A percentile compares a stretch with the other conserved stretches of the same genome.
Evolutionary conservation across 345 rosid genomes (phyloP).

Genomic region (Acer campestre): DNA sequence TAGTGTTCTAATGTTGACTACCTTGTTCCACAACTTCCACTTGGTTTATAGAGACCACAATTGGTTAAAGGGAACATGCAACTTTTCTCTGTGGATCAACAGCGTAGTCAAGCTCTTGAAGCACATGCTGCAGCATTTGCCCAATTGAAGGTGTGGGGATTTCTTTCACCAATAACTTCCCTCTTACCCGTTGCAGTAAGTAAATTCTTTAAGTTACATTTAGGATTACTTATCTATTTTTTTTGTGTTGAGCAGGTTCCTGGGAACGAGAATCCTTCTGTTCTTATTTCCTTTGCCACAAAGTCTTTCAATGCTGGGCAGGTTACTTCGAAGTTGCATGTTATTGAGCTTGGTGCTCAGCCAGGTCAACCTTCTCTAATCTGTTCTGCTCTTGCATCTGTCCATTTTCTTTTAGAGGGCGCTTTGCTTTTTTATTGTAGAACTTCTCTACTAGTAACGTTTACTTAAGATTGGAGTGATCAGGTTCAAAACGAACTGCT

Average conservation of each 20-base stretch:
- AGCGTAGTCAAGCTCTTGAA: constrained; percentile 98
- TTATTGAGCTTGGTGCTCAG: constrained; percentile 97
- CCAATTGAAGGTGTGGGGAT: constrained; percentile 62
- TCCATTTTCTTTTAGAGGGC: background rate
- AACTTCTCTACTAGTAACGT: background rate
- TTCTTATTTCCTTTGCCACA: constrained; percentile 87
- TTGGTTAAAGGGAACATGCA: constrained; percentile 95
- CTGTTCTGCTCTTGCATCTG: constrained; percentile 3
- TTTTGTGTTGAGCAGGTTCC: constrained; percentile 54
- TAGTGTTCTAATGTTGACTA: constrained; percentile 21
- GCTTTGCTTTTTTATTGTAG: background rate
- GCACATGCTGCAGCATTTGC: constrained; percentile 99
- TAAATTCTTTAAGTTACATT: background rate
- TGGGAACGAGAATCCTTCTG: constrained; percentile 97
- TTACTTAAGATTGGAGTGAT: background rate
- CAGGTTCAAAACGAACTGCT: background rate
- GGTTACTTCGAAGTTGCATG: constrained; percentile 89
- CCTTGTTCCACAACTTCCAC: background rate
- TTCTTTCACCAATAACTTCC: background rate
- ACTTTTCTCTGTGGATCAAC: constrained; percentile 93
- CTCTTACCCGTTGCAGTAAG: background rate
- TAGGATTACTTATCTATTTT: background rate
- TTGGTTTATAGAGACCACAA: constrained; percentile 69
- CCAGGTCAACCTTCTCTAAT: constrained; percentile 52
- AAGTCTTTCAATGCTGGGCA: constrained; percentile 92